Evolutionary conservation across 1,284 basidiomycete genomes (phyloP).

Genomic region (Cutaneotrichosporon curvatum): DNA sequence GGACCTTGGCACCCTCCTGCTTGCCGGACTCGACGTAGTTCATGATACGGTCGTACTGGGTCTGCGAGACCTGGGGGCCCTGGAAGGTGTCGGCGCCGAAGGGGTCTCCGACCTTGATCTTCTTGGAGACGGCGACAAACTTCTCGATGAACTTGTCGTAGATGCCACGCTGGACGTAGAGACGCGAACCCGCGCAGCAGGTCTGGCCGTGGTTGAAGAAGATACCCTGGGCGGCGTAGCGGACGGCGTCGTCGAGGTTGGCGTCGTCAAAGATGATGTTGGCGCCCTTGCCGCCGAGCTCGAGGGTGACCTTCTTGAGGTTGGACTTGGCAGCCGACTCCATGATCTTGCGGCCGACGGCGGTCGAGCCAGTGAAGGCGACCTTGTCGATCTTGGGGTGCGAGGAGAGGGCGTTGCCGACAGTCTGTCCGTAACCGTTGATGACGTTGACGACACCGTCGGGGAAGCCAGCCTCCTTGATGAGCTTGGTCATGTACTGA

Average conservation of each 20-base stretch:
- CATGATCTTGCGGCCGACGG: constrained; percentile 54
- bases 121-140: constrained; percentile 26
- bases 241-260: constrained; percentile 65
- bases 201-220: constrained; percentile 60
- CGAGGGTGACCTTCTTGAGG: constrained; percentile 71
- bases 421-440: constrained; percentile 58
- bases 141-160: constrained; percentile 56
- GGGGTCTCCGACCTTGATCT: constrained; percentile 54
- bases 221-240: constrained; percentile 74
- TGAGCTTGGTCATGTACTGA: constrained; percentile 46
- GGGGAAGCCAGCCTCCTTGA: constrained; percentile 58
- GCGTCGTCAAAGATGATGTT: constrained; percentile 54
- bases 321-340: constrained; percentile 52
- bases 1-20: constrained; percentile 71
- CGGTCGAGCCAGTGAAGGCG: constrained; percentile 55
- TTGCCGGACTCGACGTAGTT: constrained; percentile 80
- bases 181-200: constrained; percentile 54
- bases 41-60: constrained; percentile 62
- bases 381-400: constrained; percentile 51
- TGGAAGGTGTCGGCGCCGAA: constrained; percentile 65
- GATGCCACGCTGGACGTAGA: constrained; percentile 70
- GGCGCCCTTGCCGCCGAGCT: constrained; percentile 87
- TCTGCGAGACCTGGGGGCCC: constrained; percentile 69
- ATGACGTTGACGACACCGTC: constrained; percentile 64
- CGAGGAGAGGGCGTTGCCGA: constrained; percentile 57